phyloP scores from a whole-genome alignment of 768 basidiomycete species.

The Amanita rimosa region DNA sequence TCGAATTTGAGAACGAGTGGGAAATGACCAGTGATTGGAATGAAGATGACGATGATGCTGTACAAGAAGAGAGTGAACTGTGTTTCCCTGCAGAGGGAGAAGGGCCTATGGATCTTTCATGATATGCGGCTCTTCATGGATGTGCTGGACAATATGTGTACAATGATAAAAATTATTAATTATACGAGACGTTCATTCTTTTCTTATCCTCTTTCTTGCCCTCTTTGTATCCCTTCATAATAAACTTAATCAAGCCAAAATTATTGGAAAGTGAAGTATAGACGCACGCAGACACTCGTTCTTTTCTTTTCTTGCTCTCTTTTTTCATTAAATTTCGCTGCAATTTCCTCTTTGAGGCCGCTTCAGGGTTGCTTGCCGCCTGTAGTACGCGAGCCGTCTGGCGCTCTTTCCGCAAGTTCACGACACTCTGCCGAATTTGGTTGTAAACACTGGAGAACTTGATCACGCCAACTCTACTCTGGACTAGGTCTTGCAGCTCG shows the following conservation, averaged over 20 bases:
- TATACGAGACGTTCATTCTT: constrained; percentile 15
- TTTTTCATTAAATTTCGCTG: constrained; percentile 70
- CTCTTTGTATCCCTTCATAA: constrained; percentile 36
- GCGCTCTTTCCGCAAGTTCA: constrained; percentile 60
- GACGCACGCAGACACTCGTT: constrained; percentile 46
- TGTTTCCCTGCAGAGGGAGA: constrained; percentile 50
- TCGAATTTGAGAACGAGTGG: constrained; percentile 87
- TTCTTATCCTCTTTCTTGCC: constrained; percentile 32
- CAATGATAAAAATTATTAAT: constrained; percentile 1
- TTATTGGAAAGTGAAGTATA: too few species aligned
- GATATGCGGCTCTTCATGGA: not conserved
- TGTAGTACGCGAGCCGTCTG: constrained; percentile 50
- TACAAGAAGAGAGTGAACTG: constrained; percentile 55
- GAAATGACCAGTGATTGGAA: constrained; percentile 88
- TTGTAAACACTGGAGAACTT: constrained; percentile 75
- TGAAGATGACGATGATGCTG: constrained; percentile 76
- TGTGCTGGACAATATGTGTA: too few species aligned
- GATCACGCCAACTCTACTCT: constrained; percentile 79
- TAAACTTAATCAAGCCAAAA: not conserved
- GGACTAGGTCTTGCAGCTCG: constrained; percentile 83
- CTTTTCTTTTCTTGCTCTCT: constrained; percentile 77
- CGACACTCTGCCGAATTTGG: constrained; percentile 60
- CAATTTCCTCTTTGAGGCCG: constrained; percentile 63
- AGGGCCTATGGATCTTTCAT: constrained; percentile 32
- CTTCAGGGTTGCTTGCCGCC: constrained; percentile 62